These are phyloP conservation scores for Fusarium citri DNA, from an alignment of 2,329 filamentous ascomycete species.

Conservation along the genomic window DNA sequence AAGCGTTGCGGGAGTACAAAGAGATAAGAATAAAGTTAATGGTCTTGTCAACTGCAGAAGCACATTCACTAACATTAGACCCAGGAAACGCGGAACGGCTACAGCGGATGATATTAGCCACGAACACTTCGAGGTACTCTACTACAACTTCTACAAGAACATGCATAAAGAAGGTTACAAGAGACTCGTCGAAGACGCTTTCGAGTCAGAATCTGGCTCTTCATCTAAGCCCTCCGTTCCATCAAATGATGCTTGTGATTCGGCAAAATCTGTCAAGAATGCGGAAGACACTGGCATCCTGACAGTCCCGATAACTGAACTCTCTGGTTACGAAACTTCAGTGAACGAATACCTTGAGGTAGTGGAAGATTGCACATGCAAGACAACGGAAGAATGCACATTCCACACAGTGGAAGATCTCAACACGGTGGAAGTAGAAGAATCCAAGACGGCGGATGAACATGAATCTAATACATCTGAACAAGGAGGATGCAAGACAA, in stretches of 20 bases:
- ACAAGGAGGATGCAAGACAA: not conserved
- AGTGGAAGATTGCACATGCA: not conserved
- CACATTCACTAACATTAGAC: not conserved
- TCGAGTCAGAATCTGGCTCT: not conserved
- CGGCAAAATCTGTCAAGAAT: not conserved
- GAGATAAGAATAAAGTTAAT: not conserved
- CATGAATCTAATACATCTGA: not conserved
- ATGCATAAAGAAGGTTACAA: not conserved
- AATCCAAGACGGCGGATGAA: not conserved
- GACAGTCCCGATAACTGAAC: not conserved
- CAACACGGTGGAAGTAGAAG: not conserved
- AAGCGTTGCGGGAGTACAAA: not conserved
- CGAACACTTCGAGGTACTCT: not conserved
- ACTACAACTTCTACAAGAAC: not conserved
- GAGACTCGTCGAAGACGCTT: not conserved
- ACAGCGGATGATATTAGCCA: not conserved
- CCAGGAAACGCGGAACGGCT: not conserved
- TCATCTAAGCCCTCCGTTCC: not conserved
- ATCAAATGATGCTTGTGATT: not conserved
- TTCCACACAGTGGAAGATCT: not conserved
- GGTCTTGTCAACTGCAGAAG: too few relatives aligned
- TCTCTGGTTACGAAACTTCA: not conserved
- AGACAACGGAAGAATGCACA: not conserved
- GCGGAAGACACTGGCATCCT: not conserved
- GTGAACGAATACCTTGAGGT: not conserved